Conservation (phyloP, 75 land plant species). For the Sequoia sempervirens region DNA sequence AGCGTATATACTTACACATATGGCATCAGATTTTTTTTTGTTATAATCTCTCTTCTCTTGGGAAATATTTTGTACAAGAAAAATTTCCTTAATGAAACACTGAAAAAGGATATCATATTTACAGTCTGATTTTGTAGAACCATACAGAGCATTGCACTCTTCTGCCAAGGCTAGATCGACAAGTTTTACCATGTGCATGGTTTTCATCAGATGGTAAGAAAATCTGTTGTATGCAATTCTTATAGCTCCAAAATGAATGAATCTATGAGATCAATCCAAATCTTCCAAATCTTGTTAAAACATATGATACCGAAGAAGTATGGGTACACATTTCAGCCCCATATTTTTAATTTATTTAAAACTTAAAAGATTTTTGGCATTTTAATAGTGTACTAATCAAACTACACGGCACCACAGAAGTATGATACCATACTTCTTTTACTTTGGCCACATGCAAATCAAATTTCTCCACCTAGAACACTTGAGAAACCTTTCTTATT, state of each 20-base stretch:
- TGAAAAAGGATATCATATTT: constrained; percentile 1
- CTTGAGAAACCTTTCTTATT: neutral
- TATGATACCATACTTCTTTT: neutral
- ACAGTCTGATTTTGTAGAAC: neutral
- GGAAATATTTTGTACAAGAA: neutral
- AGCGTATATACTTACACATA: neutral
- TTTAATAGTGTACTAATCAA: too few species aligned
- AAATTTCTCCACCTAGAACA: neutral
- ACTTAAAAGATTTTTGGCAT: too few species aligned
- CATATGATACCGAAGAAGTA: too few species aligned
- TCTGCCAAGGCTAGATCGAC: neutral
- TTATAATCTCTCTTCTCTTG: neutral
- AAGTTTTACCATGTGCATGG: too few species aligned
- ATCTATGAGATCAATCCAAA: too few species aligned
- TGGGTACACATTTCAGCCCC: too few species aligned
- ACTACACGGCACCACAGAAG: too few species aligned
- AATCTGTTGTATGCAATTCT: too few species aligned
- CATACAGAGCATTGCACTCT: neutral
- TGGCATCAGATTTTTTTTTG: neutral
- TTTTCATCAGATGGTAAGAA: too few species aligned
- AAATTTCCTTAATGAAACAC: neutral
- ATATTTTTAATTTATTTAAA: too few species aligned
- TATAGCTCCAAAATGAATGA: too few species aligned
- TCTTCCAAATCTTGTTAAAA: too few species aligned
- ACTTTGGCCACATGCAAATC: neutral